Conservation (phyloP, 2,329 filamentous ascomycete species). For the Arthroderma sp. region DNA sequence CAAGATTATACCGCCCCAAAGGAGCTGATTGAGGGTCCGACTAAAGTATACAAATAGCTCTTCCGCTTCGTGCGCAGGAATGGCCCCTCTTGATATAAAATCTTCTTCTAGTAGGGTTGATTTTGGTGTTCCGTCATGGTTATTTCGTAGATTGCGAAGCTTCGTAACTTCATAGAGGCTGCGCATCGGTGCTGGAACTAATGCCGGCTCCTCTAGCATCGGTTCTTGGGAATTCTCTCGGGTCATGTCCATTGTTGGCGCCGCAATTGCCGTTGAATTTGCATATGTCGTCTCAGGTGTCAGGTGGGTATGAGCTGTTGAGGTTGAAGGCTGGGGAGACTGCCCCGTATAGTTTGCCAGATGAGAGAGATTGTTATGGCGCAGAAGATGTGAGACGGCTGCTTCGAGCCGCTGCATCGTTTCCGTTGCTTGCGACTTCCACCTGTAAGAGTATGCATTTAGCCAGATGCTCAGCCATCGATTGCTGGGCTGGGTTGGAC, state of each 20-base stretch:
- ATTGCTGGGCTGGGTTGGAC: conserved; percentile 11
- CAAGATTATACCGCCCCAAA: conserved; percentile 41
- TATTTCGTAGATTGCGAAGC: conserved; percentile 30
- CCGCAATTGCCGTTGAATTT: conserved; percentile 14
- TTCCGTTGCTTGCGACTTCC: conserved; percentile 32
- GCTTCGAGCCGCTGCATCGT: conserved; percentile 31
- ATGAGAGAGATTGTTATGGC: conserved; percentile 29
- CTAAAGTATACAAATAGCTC: conserved; percentile 40
- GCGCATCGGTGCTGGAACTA: conserved; percentile 40
- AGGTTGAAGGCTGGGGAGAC: conserved; percentile 4
- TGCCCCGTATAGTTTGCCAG: conserved; percentile 27
- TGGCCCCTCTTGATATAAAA: conserved; percentile 37
- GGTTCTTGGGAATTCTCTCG: conserved; percentile 34
- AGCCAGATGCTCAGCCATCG: neutral
- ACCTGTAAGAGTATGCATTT: conserved; percentile 18
- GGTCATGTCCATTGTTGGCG: conserved; percentile 30
- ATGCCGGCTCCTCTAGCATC: conserved; percentile 26
- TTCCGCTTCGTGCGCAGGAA: conserved; percentile 38
- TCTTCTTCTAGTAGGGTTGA: conserved; percentile 32
- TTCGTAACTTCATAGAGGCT: conserved; percentile 44
- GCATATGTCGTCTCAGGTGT: conserved; percentile 18
- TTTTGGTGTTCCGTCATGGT: conserved; percentile 24
- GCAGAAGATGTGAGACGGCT: conserved; percentile 34
- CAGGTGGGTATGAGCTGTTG: conserved; percentile 11
- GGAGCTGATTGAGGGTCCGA: conserved; percentile 37